A percentile compares a stretch with the other conserved stretches of the same genome.
Conservation (phyloP, 441 rosid species). For the Mallotus japonicus region DNA sequence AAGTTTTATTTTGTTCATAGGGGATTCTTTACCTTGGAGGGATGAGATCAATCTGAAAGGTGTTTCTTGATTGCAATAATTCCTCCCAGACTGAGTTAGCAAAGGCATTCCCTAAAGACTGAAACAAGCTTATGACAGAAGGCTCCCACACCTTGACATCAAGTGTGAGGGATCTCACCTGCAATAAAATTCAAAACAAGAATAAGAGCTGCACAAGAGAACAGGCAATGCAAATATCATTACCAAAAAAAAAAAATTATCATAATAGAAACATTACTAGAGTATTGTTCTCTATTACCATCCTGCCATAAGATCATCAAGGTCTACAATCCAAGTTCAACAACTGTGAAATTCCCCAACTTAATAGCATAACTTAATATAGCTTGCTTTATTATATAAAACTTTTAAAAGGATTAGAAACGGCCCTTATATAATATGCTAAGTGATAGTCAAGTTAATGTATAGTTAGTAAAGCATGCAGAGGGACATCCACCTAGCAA, state of each 20-base stretch:
- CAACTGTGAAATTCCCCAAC: not conserved
- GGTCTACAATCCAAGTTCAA: not conserved
- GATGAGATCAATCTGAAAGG: constrained; percentile 69
- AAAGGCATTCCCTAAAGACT: constrained; percentile 90
- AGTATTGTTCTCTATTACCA: not conserved
- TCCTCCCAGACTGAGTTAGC: constrained; percentile 99
- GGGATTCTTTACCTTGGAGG: constrained; percentile 54
- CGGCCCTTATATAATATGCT: not conserved
- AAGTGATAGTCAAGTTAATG: too few relatives aligned
- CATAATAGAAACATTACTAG: not conserved
- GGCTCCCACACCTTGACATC: constrained; percentile 99
- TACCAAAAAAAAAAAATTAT: not conserved
- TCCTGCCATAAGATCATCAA: not conserved
- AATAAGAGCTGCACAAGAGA: constrained; percentile 17
- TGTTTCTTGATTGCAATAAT: constrained; percentile 74
- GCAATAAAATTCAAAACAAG: constrained; percentile 33
- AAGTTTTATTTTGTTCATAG: constrained; percentile 1
- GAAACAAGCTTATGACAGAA: constrained; percentile 91
- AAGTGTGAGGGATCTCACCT: constrained; percentile 98
- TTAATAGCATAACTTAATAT: not conserved
- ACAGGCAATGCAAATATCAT: constrained; percentile 9
- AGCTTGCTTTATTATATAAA: not conserved
- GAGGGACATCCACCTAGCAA: not conserved
- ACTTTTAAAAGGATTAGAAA: not conserved
- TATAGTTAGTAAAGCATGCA: not conserved